Conservation (phyloP, 352 stramenopile genomes). For the Labyrinthula sp. region DNA sequence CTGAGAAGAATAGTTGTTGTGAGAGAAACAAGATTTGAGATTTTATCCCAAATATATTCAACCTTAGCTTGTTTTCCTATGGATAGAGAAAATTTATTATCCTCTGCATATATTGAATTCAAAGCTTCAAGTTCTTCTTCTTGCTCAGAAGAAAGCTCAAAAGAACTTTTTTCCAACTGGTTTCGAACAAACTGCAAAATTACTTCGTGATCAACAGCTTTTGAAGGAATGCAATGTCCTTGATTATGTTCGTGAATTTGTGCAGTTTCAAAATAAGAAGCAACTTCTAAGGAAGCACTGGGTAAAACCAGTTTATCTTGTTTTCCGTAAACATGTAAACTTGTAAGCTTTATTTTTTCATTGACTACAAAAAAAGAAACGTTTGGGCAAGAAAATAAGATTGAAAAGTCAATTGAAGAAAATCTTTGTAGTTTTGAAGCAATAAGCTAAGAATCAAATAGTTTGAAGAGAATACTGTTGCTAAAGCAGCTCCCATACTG, state of each 20-base stretch:
- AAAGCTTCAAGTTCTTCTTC: constrained; percentile 19
- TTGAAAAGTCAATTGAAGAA: constrained; percentile 12
- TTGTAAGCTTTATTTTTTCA: constrained; percentile 1
- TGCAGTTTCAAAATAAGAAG: constrained; percentile 1
- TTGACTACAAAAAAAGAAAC: neutral
- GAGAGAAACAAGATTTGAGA: neutral
- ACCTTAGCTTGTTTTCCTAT: neutral
- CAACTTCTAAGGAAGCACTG: constrained; percentile 1
- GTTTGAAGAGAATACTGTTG: constrained; percentile 1
- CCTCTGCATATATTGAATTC: constrained; percentile 22
- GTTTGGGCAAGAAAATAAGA: constrained; percentile 1
- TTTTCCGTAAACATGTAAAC: constrained; percentile 17
- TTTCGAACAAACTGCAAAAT: no score
- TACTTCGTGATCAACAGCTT: constrained; percentile 3
- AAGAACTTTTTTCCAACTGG: neutral
- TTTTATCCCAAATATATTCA: constrained; percentile 5
- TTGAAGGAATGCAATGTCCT: constrained; percentile 13
- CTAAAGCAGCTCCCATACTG: constrained; percentile 13
- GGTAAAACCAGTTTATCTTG: constrained; percentile 4
- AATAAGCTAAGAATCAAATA: constrained; percentile 4
- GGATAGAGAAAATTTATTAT: constrained; percentile 9
- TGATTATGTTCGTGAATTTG: constrained; percentile 16
- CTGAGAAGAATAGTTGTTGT: neutral
- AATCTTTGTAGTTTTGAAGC: neutral
- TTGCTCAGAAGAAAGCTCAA: constrained; percentile 10